phyloP scores from a whole-genome alignment of 2,329 filamentous ascomycete genomes.

The Phyllosticta paracitricarpa region DNA sequence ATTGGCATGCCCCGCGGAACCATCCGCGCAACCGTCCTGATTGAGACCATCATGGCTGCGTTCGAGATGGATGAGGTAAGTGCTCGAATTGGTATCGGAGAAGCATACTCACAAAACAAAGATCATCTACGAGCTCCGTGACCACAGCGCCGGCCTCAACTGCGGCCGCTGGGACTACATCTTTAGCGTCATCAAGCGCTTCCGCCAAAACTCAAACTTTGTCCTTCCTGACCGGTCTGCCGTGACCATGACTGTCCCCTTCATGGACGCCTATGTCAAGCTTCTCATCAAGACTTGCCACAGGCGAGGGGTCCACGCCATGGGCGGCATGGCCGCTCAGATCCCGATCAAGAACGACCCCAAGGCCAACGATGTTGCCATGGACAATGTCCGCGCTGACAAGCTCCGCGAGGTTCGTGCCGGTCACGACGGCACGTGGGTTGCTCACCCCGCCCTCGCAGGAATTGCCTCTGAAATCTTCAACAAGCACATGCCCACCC shows the following conservation, averaged over 20 bases:
- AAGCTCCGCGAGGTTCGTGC: constrained; percentile 94
- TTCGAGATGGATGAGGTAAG: constrained; percentile 94
- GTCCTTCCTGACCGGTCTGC: constrained; percentile 82
- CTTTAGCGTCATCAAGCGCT: constrained; percentile 99
- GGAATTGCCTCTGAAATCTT: constrained; percentile 83
- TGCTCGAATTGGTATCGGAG: neutral
- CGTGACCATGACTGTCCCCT: constrained; percentile 96
- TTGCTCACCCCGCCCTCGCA: constrained; percentile 89
- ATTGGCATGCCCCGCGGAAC: constrained; percentile 82
- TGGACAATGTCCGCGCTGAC: constrained; percentile 86
- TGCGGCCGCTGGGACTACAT: constrained; percentile 99
- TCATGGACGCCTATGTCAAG: constrained; percentile 97
- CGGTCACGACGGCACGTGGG: constrained; percentile 95
- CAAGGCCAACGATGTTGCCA: constrained; percentile 83
- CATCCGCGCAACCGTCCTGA: constrained; percentile 88
- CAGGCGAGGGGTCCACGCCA: constrained; percentile 91
- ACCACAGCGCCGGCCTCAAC: constrained; percentile 93
- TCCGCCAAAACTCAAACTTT: constrained; percentile 89
- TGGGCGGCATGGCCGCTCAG: constrained; percentile 97
- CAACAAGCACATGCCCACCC: constrained; percentile 97
- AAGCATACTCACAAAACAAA: constrained; percentile 13
- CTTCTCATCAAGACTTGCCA: constrained; percentile 98
- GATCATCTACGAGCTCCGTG: constrained; percentile 98
- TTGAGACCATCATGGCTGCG: constrained; percentile 93
- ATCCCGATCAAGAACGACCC: constrained; percentile 97